Evolutionary conservation across 108 stramenopile species (phyloP).

Genomic region (Stephanodiscus triporus): DNA sequence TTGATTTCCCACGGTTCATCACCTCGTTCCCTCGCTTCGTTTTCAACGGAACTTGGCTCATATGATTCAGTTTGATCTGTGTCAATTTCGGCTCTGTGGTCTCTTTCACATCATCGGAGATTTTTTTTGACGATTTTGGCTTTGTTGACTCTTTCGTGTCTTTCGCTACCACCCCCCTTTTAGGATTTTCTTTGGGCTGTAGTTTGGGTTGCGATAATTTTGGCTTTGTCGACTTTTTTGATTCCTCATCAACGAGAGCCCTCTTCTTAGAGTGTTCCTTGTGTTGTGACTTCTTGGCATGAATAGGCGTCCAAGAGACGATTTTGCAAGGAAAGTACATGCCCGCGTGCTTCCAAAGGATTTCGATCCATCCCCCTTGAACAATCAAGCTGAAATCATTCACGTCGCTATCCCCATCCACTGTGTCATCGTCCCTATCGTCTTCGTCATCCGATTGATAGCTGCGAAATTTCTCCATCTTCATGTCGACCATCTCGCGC

Average conservation of each 20-base stretch:
- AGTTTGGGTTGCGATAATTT: background rate
- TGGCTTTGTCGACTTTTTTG: background rate
- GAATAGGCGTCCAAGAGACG: constrained; percentile 39
- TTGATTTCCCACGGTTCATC: background rate
- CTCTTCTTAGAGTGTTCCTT: constrained; percentile 3
- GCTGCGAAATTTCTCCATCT: constrained; percentile 33
- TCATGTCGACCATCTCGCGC: constrained; percentile 35
- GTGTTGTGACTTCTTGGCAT: background rate
- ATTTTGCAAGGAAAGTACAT: constrained; percentile 34
- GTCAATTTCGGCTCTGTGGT: background rate
- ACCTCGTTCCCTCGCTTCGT: too few species aligned
- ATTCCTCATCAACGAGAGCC: background rate
- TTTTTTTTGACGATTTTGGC: background rate
- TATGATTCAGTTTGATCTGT: background rate
- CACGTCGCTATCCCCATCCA: constrained; percentile 6
- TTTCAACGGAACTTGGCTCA: too few species aligned
- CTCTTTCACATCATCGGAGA: constrained; percentile 4
- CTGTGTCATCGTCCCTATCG: constrained; percentile 4
- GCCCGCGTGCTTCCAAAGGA: constrained; percentile 29
- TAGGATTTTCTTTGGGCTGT: background rate
- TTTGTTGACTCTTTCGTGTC: background rate
- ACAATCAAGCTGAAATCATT: constrained; percentile 26
- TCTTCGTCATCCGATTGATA: constrained; percentile 10
- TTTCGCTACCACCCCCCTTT: too few species aligned
- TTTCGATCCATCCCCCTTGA: constrained; percentile 28